Evolutionary conservation across 2,329 filamentous ascomycete species (phyloP).

Genomic region (Fusarium verrucosum): DNA sequence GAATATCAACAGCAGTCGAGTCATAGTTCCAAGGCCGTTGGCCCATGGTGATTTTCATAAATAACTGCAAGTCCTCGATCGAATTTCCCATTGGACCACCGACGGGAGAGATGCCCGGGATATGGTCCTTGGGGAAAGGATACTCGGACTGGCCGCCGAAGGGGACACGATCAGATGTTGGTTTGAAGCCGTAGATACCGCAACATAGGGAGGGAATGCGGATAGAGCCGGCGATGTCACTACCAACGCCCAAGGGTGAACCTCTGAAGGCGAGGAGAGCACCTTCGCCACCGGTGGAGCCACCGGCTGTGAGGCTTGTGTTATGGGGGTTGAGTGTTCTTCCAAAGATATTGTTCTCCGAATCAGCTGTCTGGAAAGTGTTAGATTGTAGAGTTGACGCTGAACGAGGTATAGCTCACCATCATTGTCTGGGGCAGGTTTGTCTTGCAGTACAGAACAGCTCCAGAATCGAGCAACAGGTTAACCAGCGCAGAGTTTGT

Average conservation of each 20-base stretch:
- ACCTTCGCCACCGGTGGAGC: slow-evolving; percentile 42
- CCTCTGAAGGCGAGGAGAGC: slow-evolving; percentile 38
- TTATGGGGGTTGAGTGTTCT: slow-evolving; percentile 43
- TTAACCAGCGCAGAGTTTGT: slow-evolving; percentile 40
- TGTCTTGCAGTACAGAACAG: slow-evolving; percentile 54
- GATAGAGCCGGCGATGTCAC: slow-evolving; percentile 56
- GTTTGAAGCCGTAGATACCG: slow-evolving; percentile 64
- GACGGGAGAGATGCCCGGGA: slow-evolving; percentile 48
- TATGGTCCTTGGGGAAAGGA: slow-evolving; percentile 16
- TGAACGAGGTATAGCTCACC: slow-evolving; percentile 42
- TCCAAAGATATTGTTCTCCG: slow-evolving; percentile 53
- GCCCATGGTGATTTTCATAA: slow-evolving; percentile 52
- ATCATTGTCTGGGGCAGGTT: slow-evolving; percentile 71
- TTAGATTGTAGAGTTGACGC: not conserved
- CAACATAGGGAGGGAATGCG: slow-evolving; percentile 63
- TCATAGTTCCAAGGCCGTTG: slow-evolving; percentile 58
- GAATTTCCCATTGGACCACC: slow-evolving; percentile 56
- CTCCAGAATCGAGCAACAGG: slow-evolving; percentile 40
- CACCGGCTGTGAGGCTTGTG: slow-evolving; percentile 48
- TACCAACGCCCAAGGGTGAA: slow-evolving; percentile 40
- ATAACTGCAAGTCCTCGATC: slow-evolving; percentile 42
- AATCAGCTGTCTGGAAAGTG: slow-evolving; percentile 37
- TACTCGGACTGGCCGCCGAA: slow-evolving; percentile 35
- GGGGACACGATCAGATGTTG: slow-evolving; percentile 66
- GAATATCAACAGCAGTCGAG: slow-evolving; percentile 51